These are phyloP conservation scores for Globisporangium mamillatum DNA, from an alignment of 352 stramenopile genomes.

Conservation along the genomic window DNA sequence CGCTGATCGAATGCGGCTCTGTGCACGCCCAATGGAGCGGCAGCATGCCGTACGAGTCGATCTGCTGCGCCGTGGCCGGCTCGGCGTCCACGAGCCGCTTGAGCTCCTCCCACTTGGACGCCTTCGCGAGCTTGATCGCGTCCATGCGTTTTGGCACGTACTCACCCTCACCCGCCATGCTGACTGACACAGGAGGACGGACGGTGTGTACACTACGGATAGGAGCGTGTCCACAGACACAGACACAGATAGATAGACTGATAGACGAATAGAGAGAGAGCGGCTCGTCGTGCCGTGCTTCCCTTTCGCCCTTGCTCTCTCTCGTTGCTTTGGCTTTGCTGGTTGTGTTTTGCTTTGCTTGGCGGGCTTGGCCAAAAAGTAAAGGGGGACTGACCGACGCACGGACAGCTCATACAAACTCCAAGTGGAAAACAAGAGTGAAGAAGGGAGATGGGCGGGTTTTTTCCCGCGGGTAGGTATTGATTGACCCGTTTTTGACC, in stretches of 20 bases:
- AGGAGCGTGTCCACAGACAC: background rate
- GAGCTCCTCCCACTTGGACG: slow-evolving; percentile 79
- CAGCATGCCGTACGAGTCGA: slow-evolving; percentile 86
- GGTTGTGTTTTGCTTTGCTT: background rate
- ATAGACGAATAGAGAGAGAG: background rate
- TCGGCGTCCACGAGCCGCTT: slow-evolving; percentile 71
- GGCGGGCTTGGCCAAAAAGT: background rate
- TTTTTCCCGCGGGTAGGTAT: background rate
- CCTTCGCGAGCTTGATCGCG: slow-evolving; percentile 83
- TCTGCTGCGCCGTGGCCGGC: slow-evolving; percentile 60
- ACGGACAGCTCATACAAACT: background rate
- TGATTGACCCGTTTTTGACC: too few species aligned
- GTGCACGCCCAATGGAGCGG: slow-evolving; percentile 87
- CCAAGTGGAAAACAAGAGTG: background rate
- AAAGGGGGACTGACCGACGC: background rate
- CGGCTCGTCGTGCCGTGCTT: background rate
- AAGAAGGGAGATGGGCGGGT: background rate
- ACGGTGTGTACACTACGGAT: too few species aligned
- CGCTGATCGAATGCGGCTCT: slow-evolving; percentile 71
- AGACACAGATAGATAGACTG: background rate
- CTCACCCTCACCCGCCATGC: slow-evolving; percentile 15
- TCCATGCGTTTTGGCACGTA: slow-evolving; percentile 65
- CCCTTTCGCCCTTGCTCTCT: background rate
- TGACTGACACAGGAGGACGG: background rate
- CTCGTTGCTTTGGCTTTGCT: background rate